A percentile compares a stretch with the other conserved stretches of the same genome.
Evolutionary conservation across 495 filamentous ascomycete genomes (phyloP).

Genomic region (Lepidopterella palustris): DNA sequence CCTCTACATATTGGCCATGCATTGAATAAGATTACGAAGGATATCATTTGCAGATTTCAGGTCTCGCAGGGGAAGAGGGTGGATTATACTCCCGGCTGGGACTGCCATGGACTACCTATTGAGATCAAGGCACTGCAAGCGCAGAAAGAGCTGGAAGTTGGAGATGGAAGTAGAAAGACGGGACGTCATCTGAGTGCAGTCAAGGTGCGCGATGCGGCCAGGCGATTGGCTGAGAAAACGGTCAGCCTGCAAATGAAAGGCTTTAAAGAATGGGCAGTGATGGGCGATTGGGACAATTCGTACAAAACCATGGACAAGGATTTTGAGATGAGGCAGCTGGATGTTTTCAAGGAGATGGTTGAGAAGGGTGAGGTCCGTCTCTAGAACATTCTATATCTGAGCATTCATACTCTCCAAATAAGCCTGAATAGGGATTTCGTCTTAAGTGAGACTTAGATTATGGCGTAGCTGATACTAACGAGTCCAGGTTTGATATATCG

Average conservation of each 20-base stretch:
- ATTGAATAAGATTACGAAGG: conserved; percentile 95
- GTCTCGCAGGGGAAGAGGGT: conserved; percentile 70
- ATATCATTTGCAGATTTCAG: conserved; percentile 78
- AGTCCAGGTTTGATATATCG: conserved; percentile 64
- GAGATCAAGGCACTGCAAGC: conserved; percentile 88
- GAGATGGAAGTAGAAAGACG: conserved; percentile 14
- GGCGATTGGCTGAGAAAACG: conserved; percentile 64
- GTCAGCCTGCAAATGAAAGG: conserved; percentile 73
- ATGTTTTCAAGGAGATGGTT: conserved; percentile 79
- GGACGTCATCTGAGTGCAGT: conserved; percentile 31
- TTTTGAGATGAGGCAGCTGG: conserved; percentile 82
- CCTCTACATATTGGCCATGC: conserved; percentile 94
- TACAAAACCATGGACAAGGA: conserved; percentile 88
- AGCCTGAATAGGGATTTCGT: too few species aligned
- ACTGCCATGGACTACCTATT: conserved; percentile 96
- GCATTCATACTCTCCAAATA: not conserved
- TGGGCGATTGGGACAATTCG: conserved; percentile 87
- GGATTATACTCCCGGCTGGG: conserved; percentile 92
- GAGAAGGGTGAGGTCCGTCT: conserved; percentile 50
- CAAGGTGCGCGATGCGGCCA: conserved; percentile 62
- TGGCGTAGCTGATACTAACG: not conserved
- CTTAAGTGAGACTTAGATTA: not conserved
- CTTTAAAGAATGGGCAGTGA: conserved; percentile 79
- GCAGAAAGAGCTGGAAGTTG: conserved; percentile 30
- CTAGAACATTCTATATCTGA: not conserved